Base-by-base conservation (phyloP, 2,329 filamentous ascomycete genomes). In the Thermomyces lanuginosus region DNA sequence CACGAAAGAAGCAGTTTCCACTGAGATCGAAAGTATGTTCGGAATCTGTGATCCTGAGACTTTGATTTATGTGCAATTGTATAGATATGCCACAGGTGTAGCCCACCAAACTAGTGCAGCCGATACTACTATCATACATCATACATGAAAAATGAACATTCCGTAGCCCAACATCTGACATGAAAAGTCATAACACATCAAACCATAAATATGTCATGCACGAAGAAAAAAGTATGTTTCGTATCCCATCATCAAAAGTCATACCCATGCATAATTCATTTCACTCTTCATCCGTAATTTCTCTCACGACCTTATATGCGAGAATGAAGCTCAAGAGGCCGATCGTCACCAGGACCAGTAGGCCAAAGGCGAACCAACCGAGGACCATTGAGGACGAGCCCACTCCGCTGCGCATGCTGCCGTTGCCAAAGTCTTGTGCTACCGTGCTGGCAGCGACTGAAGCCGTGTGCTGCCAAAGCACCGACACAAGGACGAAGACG, bases 331-430 rank as follows among this genome's bases (percentile, higher is more conserved):
- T 78, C 36, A 98, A 61, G 53, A 95, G 38, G 30, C 86, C 89
- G 45, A 95, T 89, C 25, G 86, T 95, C 28, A 95, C 86, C 35
- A 95, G 76, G 43, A 98, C 92, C 38, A 98, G 65, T 28, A 95
- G 55, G 12, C 80, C 77, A 47, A 98, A 95, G 21, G 81, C 80
- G 56, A 98, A 95, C 89, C 89, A 98, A 32, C 89, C 89, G 46
- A 98, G 65, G 10, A 93, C 80, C 81, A 98, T 95, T 30, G 89
- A 86, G 20, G 76, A 80, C 25, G 81, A 84, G n/a, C 84, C 84
- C 8, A 93, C 82, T 17, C 84, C 84, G 30, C 76, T 81, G 50
- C 67, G 72, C 31, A 93, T 80, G 38, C 75, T 80, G 22, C 84
- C 84, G 51, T 93, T 93, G 18, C 77, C 84, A 39, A 93, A 70